phyloP scores from a whole-genome alignment of 2,329 filamentous ascomycete genomes.

The Pseudogymnoascus sp. region DNA sequence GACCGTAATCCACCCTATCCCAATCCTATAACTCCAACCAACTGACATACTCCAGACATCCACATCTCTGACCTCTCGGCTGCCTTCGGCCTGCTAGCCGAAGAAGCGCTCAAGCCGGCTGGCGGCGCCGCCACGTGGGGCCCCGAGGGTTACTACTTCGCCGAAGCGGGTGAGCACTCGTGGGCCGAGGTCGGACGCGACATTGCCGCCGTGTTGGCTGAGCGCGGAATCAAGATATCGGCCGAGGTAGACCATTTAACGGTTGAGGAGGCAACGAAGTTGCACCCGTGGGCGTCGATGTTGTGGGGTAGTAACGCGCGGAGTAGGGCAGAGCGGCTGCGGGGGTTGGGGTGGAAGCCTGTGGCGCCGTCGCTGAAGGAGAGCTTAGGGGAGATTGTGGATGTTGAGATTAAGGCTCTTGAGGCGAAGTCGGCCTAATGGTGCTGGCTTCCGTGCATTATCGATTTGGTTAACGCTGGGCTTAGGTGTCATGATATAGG shows the following conservation, averaged over 20 bases:
- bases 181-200: slow-evolving; percentile 43
- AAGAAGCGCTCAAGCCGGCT: slow-evolving; percentile 38
- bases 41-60: slow-evolving; percentile 35
- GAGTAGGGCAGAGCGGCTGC: slow-evolving; percentile 9
- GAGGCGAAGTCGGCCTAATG: background rate
- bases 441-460: background rate
- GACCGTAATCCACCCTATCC: background rate
- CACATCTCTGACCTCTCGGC: slow-evolving; percentile 47
- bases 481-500: background rate
- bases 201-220: slow-evolving; percentile 40
- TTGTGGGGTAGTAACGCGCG: slow-evolving; percentile 18
- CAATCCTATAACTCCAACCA: background rate
- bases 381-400: background rate
- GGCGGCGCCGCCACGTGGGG: slow-evolving; percentile 41
- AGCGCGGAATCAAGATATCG: slow-evolving; percentile 37
- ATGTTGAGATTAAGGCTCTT: background rate
- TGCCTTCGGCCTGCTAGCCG: slow-evolving; percentile 43
- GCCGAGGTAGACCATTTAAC: slow-evolving; percentile 16
- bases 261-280: slow-evolving; percentile 11
- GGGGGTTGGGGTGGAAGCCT: slow-evolving; percentile 14
- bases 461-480: background rate
- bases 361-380: background rate
- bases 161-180: slow-evolving; percentile 42
- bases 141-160: slow-evolving; percentile 47
- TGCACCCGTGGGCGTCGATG: slow-evolving; percentile 16